Percentiles rank a stretch among this genome's conserved stretches.
These are phyloP conservation scores for Oryza punctata DNA, from an alignment of 176 grass and related monocot genomes.

Conservation along the genomic window DNA sequence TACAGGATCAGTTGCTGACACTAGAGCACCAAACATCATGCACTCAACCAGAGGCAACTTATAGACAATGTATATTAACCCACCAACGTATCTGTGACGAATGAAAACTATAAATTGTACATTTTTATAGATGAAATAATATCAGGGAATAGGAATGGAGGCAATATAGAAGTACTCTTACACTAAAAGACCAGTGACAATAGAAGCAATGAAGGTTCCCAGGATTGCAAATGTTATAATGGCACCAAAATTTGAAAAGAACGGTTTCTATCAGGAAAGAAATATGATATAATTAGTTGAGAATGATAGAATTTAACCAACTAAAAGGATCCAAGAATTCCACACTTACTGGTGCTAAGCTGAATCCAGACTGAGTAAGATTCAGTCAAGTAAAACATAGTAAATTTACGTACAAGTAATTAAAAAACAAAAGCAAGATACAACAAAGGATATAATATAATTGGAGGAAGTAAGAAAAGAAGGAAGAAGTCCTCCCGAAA, in stretches of 20 bases:
- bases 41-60: constrained; percentile 85
- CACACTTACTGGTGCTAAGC: constrained; percentile 77
- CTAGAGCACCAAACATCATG: constrained; percentile 98
- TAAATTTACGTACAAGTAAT: constrained; percentile 20
- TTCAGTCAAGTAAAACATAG: constrained; percentile 73
- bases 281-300: constrained; percentile 1
- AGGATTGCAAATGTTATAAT: constrained; percentile 94
- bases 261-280: constrained; percentile 71
- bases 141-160: constrained; percentile 20
- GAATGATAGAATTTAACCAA: constrained; percentile 8
- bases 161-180: constrained; percentile 48
- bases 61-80: constrained; percentile 78
- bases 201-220: constrained; percentile 87
- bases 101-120: constrained; percentile 17
- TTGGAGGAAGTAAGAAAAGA: constrained; percentile 92
- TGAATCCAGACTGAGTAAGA: constrained; percentile 84
- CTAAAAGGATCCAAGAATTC: constrained; percentile 6
- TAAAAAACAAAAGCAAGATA: constrained; percentile 35
- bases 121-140: constrained; percentile 12
- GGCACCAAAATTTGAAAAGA: constrained; percentile 95
- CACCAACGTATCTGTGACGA: constrained; percentile 70
- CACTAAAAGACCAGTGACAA: constrained; percentile 84
- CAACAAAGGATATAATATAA: constrained; percentile 95
- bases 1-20: constrained; percentile 97
- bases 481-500: constrained; percentile 95